These are phyloP conservation scores for Saturnispora sekii DNA, from an alignment of 805 yeast species.

Conservation along the genomic window DNA sequence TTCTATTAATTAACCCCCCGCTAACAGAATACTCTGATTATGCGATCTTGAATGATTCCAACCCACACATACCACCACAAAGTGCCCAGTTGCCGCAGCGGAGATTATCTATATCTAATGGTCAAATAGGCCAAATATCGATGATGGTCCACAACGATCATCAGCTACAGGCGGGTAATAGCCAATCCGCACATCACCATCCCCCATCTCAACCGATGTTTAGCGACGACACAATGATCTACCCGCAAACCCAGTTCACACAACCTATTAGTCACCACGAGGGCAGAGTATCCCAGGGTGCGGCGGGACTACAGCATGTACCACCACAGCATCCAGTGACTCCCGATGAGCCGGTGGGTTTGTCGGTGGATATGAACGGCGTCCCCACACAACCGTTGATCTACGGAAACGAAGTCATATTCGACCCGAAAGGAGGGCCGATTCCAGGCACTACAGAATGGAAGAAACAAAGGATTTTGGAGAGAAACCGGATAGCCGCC, in stretches of 20 bases:
- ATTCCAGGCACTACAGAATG: slow-evolving; percentile 54
- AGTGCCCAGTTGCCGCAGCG: slow-evolving; percentile 31
- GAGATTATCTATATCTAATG: slow-evolving; percentile 74
- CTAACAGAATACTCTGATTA: slow-evolving; percentile 24
- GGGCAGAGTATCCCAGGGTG: background rate
- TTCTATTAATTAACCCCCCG: slow-evolving; percentile 29
- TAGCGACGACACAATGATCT: no score
- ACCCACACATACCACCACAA: background rate
- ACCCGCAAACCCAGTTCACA: background rate
- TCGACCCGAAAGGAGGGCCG: slow-evolving; percentile 42
- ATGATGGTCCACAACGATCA: slow-evolving; percentile 20
- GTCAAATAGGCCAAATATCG: slow-evolving; percentile 68
- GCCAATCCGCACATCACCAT: background rate
- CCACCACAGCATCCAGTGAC: slow-evolving; percentile 3
- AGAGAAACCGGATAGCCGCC: slow-evolving; percentile 91
- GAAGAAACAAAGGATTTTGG: slow-evolving; percentile 74
- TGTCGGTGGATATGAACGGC: slow-evolving; percentile 24
- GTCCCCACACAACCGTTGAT: slow-evolving; percentile 41
- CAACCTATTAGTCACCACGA: slow-evolving; percentile 4
- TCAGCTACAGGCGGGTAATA: slow-evolving; percentile 2
- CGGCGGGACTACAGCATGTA: background rate
- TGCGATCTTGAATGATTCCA: slow-evolving; percentile 9
- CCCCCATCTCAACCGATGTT: background rate
- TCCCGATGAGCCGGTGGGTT: slow-evolving; percentile 10
- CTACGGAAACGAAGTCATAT: slow-evolving; percentile 47